phyloP scores from a whole-genome alignment of 306 rosid species.

The Medicago ruthenica region DNA sequence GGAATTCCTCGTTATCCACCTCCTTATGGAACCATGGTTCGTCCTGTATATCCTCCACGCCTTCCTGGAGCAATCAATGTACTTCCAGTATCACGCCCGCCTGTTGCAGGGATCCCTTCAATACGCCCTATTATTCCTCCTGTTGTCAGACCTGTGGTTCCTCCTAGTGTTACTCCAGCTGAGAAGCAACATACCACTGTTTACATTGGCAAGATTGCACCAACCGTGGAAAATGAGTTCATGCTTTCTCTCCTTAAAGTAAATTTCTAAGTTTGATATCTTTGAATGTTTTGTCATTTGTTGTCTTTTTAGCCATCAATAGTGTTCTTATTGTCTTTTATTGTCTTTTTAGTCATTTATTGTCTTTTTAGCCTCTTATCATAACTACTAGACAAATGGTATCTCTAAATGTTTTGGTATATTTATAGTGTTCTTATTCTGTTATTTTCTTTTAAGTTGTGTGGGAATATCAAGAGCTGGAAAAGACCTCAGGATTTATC shows the following conservation, averaged over 20 bases:
- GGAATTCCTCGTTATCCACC: conserved; percentile 87
- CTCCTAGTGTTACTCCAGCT: conserved; percentile 77
- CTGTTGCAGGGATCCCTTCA: conserved; percentile 77
- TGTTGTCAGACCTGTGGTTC: conserved; percentile 72
- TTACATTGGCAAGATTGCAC: conserved; percentile 89
- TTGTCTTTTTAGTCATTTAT: neutral
- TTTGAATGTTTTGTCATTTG: too few species aligned
- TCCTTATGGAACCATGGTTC: conserved; percentile 78
- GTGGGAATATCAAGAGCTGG: conserved; percentile 98
- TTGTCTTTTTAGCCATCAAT: neutral
- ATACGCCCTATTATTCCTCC: conserved; percentile 83
- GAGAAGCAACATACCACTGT: conserved; percentile 89
- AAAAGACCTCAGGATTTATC: conserved; percentile 91
- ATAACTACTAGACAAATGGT: neutral
- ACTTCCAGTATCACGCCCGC: conserved; percentile 79
- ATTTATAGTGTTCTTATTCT: conserved; percentile 33
- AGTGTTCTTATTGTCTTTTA: too few species aligned
- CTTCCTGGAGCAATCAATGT: conserved; percentile 78
- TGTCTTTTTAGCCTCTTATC: neutral
- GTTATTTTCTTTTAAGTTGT: conserved; percentile 60
- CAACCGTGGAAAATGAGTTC: conserved; percentile 91
- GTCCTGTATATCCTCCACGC: conserved; percentile 78
- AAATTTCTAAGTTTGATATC: conserved; percentile 26
- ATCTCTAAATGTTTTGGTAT: neutral
- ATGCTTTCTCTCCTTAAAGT: conserved; percentile 88